A percentile compares a stretch with the other conserved stretches of the same genome.
These are phyloP conservation scores for Steccherinum ochraceum DNA, from an alignment of 768 basidiomycete species.

Conservation along the genomic window DNA sequence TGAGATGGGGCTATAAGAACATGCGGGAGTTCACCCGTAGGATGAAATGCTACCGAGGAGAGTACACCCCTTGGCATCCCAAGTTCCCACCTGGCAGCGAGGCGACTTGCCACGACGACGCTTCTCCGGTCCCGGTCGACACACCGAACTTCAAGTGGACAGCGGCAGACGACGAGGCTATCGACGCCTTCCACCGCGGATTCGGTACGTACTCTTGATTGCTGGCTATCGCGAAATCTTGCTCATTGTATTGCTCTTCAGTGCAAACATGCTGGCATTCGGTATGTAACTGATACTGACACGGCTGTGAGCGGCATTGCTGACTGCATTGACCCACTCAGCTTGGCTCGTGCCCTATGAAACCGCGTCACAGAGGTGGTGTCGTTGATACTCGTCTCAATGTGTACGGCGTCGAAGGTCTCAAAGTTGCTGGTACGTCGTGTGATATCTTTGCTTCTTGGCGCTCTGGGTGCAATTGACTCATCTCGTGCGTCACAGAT, in stretches of 20 bases:
- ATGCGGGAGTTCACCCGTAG: constrained; percentile 48
- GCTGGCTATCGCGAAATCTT: background rate
- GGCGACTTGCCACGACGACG: constrained; percentile 19
- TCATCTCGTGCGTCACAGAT: constrained; percentile 17
- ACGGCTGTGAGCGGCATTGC: background rate
- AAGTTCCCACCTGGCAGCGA: constrained; percentile 23
- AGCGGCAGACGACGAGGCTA: constrained; percentile 27
- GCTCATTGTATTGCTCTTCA: constrained; percentile 5
- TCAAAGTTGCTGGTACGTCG: constrained; percentile 50
- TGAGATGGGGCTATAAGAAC: constrained; percentile 51
- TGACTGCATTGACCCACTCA: constrained; percentile 14
- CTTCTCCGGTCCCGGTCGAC: constrained; percentile 18
- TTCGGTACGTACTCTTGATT: constrained; percentile 8
- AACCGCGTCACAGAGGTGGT: constrained; percentile 47
- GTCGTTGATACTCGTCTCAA: constrained; percentile 59
- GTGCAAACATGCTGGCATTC: constrained; percentile 28
- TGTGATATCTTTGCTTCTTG: background rate
- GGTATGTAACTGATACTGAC: constrained; percentile 11
- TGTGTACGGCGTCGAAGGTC: constrained; percentile 51
- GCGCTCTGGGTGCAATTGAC: too few relatives aligned
- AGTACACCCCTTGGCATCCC: constrained; percentile 22
- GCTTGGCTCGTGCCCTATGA: constrained; percentile 68
- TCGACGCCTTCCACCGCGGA: constrained; percentile 23
- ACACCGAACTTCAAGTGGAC: constrained; percentile 27
- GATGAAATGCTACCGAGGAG: constrained; percentile 37